A percentile compares a stretch with the other conserved stretches of the same genome.
These are phyloP conservation scores for Penicillium italicum DNA, from an alignment of 2,329 filamentous ascomycete species.

Conservation along the genomic window DNA sequence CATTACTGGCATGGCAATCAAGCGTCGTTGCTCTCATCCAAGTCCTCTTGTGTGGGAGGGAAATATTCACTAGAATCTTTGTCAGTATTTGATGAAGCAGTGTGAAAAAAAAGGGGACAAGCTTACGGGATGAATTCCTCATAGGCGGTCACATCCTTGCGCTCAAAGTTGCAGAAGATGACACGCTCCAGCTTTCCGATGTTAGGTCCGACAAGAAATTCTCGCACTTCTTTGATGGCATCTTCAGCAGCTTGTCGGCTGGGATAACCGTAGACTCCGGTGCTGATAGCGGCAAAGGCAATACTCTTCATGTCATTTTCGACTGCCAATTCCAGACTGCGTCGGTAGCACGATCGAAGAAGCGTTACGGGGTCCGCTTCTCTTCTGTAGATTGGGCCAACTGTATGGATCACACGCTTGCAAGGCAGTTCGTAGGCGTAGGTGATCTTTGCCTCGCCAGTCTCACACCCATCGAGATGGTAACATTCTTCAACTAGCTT, in stretches of 20 bases:
- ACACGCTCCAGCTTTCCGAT: slow-evolving; percentile 61
- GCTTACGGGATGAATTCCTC: slow-evolving; percentile 68
- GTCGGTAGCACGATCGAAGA: slow-evolving; percentile 64
- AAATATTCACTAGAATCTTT: slow-evolving; percentile 45
- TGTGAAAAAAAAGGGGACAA: not conserved
- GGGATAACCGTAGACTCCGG: slow-evolving; percentile 87
- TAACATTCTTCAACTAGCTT: slow-evolving; percentile 66
- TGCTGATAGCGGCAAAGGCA: slow-evolving; percentile 82
- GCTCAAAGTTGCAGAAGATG: slow-evolving; percentile 79
- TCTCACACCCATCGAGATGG: slow-evolving; percentile 67
- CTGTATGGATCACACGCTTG: slow-evolving; percentile 79
- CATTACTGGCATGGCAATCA: not conserved
- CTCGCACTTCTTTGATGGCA: slow-evolving; percentile 60
- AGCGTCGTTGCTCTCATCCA: not conserved
- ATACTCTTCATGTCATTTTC: slow-evolving; percentile 64
- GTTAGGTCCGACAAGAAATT: slow-evolving; percentile 48
- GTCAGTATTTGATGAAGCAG: slow-evolving; percentile 2
- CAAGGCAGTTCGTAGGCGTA: slow-evolving; percentile 71
- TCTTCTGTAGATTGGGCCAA: slow-evolving; percentile 71
- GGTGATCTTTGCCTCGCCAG: slow-evolving; percentile 81
- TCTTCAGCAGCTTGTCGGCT: slow-evolving; percentile 66
- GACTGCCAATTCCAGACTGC: slow-evolving; percentile 68
- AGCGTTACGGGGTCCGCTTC: slow-evolving; percentile 36
- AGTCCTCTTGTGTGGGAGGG: slow-evolving; percentile 44
- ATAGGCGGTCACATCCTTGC: slow-evolving; percentile 75